Percentiles rank a stretch among this genome's conserved stretches.
These are phyloP conservation scores for Chloromonas sp. DNA, from an alignment of 163 green algal species.

Conservation along the genomic window DNA sequence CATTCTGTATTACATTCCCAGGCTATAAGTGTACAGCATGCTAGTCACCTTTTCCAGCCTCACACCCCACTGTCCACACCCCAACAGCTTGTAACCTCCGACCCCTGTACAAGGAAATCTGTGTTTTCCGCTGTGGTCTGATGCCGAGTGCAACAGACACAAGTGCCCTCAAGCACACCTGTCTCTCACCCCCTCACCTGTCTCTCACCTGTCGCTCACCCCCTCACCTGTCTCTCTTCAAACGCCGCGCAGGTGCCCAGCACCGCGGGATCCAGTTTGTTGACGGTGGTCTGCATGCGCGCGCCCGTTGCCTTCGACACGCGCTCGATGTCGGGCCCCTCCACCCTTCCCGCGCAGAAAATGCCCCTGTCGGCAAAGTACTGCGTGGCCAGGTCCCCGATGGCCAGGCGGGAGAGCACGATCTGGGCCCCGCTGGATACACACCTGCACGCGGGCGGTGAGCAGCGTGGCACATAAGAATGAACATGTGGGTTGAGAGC, in stretches of 20 bases:
- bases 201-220: no score
- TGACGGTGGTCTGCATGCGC: constrained; percentile 90
- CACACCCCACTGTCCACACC: no score
- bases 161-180: no score
- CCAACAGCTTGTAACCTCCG: no score
- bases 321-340: constrained; percentile 72
- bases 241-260: constrained; percentile 83
- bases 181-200: no score
- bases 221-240: constrained; percentile 83
- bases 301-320: constrained; percentile 85
- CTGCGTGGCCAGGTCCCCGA: constrained; percentile 95
- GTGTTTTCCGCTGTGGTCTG: no score
- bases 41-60: no score
- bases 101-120: no score
- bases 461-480: background rate
- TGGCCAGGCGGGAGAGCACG: constrained; percentile 86
- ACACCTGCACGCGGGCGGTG: constrained; percentile 32
- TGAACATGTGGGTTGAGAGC: constrained; percentile 23
- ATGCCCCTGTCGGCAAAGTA: constrained; percentile 97
- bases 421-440: constrained; percentile 81
- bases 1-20: no score
- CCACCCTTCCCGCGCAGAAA: constrained; percentile 90
- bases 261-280: constrained; percentile 74
- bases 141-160: no score
- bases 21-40: no score